Evolutionary conservation across 257 asterid genomes (phyloP).

Genomic region (Solanum tacnaense): DNA sequence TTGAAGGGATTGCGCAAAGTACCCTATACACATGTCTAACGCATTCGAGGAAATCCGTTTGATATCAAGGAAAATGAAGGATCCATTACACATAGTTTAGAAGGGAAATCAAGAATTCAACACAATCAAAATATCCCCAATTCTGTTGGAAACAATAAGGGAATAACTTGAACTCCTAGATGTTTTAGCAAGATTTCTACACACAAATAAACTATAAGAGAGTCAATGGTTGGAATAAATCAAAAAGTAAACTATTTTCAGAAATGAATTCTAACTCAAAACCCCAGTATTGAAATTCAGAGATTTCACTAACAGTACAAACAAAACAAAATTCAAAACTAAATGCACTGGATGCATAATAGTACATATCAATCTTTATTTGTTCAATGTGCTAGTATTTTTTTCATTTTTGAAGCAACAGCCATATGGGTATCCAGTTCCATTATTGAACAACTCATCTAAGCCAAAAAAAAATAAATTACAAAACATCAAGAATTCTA

Average conservation of each 20-base stretch:
- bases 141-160: neutral
- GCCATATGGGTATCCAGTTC: conserved; percentile 12
- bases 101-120: neutral
- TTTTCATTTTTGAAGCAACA: conserved; percentile 16
- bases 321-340: conserved; percentile 1
- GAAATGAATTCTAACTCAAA: neutral
- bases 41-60: neutral
- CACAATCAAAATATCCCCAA: neutral
- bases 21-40: neutral
- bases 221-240: conserved; percentile 3
- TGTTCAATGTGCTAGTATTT: conserved; percentile 20
- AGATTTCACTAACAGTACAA: neutral
- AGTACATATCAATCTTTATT: conserved; percentile 14
- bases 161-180: neutral
- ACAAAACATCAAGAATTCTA: conserved; percentile 3
- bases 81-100: neutral
- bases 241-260: neutral
- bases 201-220: neutral
- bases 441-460: conserved; percentile 21
- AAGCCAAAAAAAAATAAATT: neutral
- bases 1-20: neutral
- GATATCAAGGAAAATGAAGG: neutral
- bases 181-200: neutral
- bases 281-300: conserved; percentile 1
- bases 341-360: neutral